Conservation (phyloP, 352 stramenopile genomes). For the Phytophthora sp. region DNA sequence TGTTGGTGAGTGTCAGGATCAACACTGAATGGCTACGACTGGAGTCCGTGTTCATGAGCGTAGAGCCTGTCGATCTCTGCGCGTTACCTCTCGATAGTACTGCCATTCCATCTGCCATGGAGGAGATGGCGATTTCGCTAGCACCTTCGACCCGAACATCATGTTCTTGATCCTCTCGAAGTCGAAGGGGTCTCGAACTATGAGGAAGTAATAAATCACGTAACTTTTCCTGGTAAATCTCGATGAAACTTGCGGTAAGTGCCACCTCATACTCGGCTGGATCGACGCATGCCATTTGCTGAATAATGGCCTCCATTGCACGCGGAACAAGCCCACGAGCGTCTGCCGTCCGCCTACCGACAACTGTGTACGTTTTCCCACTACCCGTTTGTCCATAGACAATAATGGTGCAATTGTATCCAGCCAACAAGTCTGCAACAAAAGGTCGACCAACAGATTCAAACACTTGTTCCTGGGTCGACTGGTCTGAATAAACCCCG, state of each 20-base stretch:
- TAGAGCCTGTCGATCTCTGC: slow-evolving; percentile 51
- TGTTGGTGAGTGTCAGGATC: slow-evolving; percentile 51
- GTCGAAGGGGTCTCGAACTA: slow-evolving; percentile 37
- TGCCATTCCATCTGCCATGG: slow-evolving; percentile 35
- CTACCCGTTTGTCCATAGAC: slow-evolving; percentile 76
- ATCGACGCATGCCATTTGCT: slow-evolving; percentile 22
- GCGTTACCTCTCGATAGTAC: slow-evolving; percentile 45
- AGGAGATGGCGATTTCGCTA: slow-evolving; percentile 49
- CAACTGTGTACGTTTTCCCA: slow-evolving; percentile 69
- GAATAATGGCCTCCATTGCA: slow-evolving; percentile 44
- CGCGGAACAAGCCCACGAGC: slow-evolving; percentile 48
- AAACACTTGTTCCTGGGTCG: slow-evolving; percentile 58
- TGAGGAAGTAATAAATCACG: slow-evolving; percentile 58
- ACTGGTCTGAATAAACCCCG: slow-evolving; percentile 42
- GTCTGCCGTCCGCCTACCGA: slow-evolving; percentile 36
- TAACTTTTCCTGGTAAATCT: slow-evolving; percentile 77
- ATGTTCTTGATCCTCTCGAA: slow-evolving; percentile 51
- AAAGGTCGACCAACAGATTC: slow-evolving; percentile 51
- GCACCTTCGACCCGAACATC: slow-evolving; percentile 60
- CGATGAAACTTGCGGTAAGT: slow-evolving; percentile 62
- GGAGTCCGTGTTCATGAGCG: slow-evolving; percentile 64
- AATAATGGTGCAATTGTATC: slow-evolving; percentile 79
- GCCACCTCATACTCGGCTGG: slow-evolving; percentile 33
- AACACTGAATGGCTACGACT: slow-evolving; percentile 81
- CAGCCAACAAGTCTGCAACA: slow-evolving; percentile 55